Evolutionary conservation across 352 stramenopile species (phyloP), one percentile per base, ranked within the genome.

Genomic region (Aphanomyces invadans): DNA sequence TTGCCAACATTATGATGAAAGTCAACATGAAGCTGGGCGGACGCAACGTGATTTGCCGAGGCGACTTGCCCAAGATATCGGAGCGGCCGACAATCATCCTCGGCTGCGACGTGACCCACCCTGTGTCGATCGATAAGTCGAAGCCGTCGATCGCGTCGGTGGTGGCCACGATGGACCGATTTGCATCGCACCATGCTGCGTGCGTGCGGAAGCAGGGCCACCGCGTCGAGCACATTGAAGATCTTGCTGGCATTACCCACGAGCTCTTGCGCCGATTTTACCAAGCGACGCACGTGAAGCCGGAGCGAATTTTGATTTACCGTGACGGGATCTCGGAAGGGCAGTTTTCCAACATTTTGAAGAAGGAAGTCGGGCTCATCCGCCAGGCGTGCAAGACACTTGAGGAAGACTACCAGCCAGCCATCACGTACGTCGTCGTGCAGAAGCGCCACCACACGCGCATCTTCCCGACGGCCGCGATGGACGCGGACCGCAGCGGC

Each of bases 391-490:
- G 82, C 32, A 63, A 74, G 15, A 62, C 53, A 26, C 65, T 95
- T 51, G 74, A 90, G 42, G 44, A 71, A 0, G 79, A 57, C 4
- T 95, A 95, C 56, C 36, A 63, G 3, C 87, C 87, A 17, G 70
- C 75, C 21, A 90, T 95, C 62, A 95, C 87, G 49, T 95, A 94
- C 45, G 77, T 95, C 7, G 72, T 94, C 23, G 85, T 93, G 19
- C 85, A 95, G 62, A 95, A 95, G 77, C 81, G 87, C 1, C 87
- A 95, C 78, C 81, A 95, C 70, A 95, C 85, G 36, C 79, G 87
- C 4, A 69, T 93, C 28, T 95, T 92, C 48, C 72, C 76, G 3
- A 57, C 65, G 12, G 77, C 76, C 42, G 3, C 65, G 25, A 70
- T 62, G 11, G 70, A 88, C 54, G 71, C 70, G 1, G 83, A 92